Percentiles rank a stretch among this genome's conserved stretches.
Evolutionary conservation across 2,329 filamentous ascomycete species (phyloP).

Genomic region (Colletotrichum ledebouriae): DNA sequence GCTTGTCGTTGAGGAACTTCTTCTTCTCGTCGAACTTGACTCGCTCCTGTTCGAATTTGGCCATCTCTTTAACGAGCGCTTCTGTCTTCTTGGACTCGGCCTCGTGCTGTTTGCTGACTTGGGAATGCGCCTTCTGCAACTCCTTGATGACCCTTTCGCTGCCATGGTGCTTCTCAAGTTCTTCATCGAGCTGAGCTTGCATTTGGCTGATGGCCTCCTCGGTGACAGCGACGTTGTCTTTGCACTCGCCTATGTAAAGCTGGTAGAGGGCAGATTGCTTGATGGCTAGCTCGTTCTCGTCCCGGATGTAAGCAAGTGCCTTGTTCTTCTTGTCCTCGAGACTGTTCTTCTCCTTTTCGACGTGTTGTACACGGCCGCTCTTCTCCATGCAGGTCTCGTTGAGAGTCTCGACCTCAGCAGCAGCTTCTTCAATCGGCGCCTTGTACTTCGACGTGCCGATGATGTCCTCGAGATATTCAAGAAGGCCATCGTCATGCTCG

Average conservation of each 20-base stretch:
- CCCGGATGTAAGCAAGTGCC: conserved; percentile 86
- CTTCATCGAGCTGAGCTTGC: conserved; percentile 86
- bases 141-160: conserved; percentile 91
- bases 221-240: conserved; percentile 89
- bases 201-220: conserved; percentile 93
- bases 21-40: conserved; percentile 99
- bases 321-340: conserved; percentile 98
- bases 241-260: conserved; percentile 88
- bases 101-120: conserved; percentile 86
- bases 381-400: conserved; percentile 98
- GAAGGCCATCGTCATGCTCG: conserved; percentile 94
- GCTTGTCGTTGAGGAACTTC: conserved; percentile 91
- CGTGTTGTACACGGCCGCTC: conserved; percentile 93
- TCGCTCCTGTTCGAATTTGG: conserved; percentile 93
- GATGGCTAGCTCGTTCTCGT: conserved; percentile 91
- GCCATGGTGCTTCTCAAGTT: conserved; percentile 92
- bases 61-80: conserved; percentile 84
- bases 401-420: conserved; percentile 87
- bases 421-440: conserved; percentile 93
- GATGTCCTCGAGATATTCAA: conserved; percentile 98
- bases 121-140: conserved; percentile 86
- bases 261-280: conserved; percentile 96
- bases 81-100: conserved; percentile 86
- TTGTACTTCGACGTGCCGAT: conserved; percentile 99
- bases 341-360: conserved; percentile 94